Evolutionary conservation across 108 stramenopile genomes (phyloP), one percentile per base, ranked within the genome.

Genomic region (Skeletonema tropicum): DNA sequence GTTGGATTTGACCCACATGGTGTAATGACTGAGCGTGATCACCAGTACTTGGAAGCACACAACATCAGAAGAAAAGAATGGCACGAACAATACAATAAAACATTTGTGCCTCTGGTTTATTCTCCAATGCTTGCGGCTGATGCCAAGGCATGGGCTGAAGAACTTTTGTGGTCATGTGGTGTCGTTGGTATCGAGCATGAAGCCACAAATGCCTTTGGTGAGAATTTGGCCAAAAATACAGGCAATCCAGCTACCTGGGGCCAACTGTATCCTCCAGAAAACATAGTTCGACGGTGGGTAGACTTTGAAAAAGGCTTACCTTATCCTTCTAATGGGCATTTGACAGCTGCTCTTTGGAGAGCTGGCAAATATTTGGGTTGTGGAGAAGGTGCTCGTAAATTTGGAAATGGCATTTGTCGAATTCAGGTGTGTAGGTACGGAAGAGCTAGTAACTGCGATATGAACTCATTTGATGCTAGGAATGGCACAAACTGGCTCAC

Each of bases 391-490:
- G 75, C 33, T 1, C 69, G 71, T 46, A 14, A 58, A 1, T 75
- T 55, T 46, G 65, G 66, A 33, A 35, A 31, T 15, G 81, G 81
- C 5, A 49, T 67, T 29, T 82, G 81, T 38, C 63, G 81, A 12
- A 73, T 82, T 17, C 81, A 82, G 66, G 81, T 82, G 14, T 82
- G 81, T 64, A 55, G 81, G 42, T 82, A 82, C 52, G 68, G 69
- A 19, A 70, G 80, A 13, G 80, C 80, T 57, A 73, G 80, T 6
- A 81, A 81, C 60, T 81, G 65, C 15, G 38, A 62, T 25, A 62
- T 62, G 61, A 7, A 17, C 21, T 36, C 7, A 2, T 62, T 10
- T 38, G 36, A 62, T 62, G 17, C 61, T 38, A 62, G 39, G n/a
- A 29, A 68, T 21, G 75, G 75, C 25, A 41, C 66, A 42, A 75